Percentiles rank a stretch among this genome's conserved stretches.
These are phyloP conservation scores for Scalesia atractyloides DNA, from an alignment of 129 eudicot species.

Conservation along the genomic window DNA sequence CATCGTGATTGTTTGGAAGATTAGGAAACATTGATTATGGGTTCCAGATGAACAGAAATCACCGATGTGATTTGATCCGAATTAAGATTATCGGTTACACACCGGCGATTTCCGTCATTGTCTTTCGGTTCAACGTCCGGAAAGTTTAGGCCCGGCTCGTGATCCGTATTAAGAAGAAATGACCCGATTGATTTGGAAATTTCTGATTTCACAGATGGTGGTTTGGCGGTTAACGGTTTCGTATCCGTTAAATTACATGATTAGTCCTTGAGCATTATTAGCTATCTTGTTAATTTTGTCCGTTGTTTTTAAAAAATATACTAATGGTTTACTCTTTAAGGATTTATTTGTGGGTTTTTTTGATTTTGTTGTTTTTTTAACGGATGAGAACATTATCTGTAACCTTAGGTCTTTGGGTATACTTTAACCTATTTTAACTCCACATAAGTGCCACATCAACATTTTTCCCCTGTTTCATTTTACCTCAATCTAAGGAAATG, in stretches of 20 bases:
- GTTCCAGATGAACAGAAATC: background rate
- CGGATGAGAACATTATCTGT: no score
- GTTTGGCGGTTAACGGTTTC: constrained; percentile 22
- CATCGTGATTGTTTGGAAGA: constrained; percentile 11
- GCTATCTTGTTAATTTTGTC: background rate
- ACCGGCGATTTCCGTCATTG: constrained; percentile 20
- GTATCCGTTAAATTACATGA: background rate
- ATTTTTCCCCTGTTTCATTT: no score
- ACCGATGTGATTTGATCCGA: background rate
- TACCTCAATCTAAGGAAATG: no score
- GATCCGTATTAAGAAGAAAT: constrained; percentile 19
- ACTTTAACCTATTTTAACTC: no score
- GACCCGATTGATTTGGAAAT: constrained; percentile 17
- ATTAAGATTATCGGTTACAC: background rate
- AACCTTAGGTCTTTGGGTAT: no score
- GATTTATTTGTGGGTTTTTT: no score
- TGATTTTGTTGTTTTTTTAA: background rate
- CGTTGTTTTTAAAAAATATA: background rate
- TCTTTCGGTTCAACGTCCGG: constrained; percentile 26
- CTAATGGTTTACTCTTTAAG: no score
- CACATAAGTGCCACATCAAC: no score
- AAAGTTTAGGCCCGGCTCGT: constrained; percentile 7
- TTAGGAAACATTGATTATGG: constrained; percentile 5
- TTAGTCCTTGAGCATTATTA: constrained; percentile 3
- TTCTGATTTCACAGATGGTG: background rate